Conservation (phyloP, 257 asterid species). For the Jasminum sambac region DNA sequence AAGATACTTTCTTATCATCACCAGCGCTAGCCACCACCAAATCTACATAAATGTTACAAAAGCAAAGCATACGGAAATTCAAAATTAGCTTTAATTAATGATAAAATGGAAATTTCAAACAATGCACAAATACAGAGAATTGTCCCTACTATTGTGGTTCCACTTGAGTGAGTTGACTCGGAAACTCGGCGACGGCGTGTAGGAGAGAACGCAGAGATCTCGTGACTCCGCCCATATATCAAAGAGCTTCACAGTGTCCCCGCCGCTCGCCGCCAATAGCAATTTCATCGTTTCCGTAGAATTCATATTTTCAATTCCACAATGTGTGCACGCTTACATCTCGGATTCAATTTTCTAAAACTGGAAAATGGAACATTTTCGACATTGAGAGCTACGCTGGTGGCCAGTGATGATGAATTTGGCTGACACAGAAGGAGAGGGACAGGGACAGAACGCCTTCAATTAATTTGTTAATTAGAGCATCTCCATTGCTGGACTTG, state of each 20-base stretch:
- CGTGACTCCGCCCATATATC: slow-evolving; percentile 79
- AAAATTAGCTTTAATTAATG: not conserved
- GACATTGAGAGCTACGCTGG: slow-evolving; percentile 1
- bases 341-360: not conserved
- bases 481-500: too few species aligned
- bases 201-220: slow-evolving; percentile 80
- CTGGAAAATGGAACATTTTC: not conserved
- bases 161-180: slow-evolving; percentile 89
- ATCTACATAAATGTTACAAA: slow-evolving; percentile 37
- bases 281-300: slow-evolving; percentile 59
- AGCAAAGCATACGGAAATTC: not conserved
- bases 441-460: too few species aligned
- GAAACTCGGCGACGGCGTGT: slow-evolving; percentile 71
- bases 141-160: slow-evolving; percentile 90
- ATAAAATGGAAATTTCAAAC: not conserved
- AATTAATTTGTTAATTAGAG: too few species aligned
- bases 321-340: not conserved
- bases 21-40: slow-evolving; percentile 96
- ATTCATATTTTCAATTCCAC: slow-evolving; percentile 43
- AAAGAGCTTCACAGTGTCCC: slow-evolving; percentile 89
- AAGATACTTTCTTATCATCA: slow-evolving; percentile 72
- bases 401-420: slow-evolving; percentile 32
- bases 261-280: slow-evolving; percentile 78
- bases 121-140: slow-evolving; percentile 12
- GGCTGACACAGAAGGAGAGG: slow-evolving; percentile 23